Conservation (phyloP, 2,329 filamentous ascomycete genomes). For the Bipolaris bicolor region DNA sequence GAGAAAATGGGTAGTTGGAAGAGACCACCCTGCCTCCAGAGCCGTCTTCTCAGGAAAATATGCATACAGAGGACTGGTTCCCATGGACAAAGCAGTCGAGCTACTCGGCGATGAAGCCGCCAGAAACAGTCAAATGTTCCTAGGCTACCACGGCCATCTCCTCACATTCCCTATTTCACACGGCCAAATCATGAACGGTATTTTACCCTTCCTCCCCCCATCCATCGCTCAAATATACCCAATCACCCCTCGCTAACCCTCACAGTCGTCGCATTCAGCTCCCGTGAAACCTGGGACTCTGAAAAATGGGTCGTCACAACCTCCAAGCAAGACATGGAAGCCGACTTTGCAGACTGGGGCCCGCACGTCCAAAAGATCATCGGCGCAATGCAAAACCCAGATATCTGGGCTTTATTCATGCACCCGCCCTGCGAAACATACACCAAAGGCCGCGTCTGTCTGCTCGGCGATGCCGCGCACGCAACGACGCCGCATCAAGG, state of each 20-base stretch:
- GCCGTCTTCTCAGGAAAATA: constrained; percentile 65
- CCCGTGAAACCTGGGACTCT: constrained; percentile 41
- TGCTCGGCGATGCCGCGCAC: constrained; percentile 65
- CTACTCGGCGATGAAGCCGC: constrained; percentile 60
- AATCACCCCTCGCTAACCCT: constrained; percentile 11
- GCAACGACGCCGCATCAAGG: constrained; percentile 62
- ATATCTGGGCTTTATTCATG: constrained; percentile 65
- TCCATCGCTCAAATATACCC: no score
- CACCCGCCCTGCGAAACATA: constrained; percentile 57
- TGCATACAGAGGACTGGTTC: constrained; percentile 68
- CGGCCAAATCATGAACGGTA: constrained; percentile 62
- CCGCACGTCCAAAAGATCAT: constrained; percentile 40
- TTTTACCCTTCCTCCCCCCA: background rate
- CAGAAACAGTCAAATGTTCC: constrained; percentile 62
- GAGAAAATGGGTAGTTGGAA: constrained; percentile 61
- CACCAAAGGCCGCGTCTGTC: constrained; percentile 52
- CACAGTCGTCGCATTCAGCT: constrained; percentile 45
- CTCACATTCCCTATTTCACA: constrained; percentile 69
- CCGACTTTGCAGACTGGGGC: constrained; percentile 41
- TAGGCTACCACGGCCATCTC: constrained; percentile 64
- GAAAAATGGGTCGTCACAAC: constrained; percentile 44
- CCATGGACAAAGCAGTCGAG: constrained; percentile 61
- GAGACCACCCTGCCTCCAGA: constrained; percentile 49
- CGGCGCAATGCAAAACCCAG: constrained; percentile 55
- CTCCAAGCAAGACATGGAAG: constrained; percentile 42